A percentile compares a stretch with the other conserved stretches of the same genome.
phyloP scores from a whole-genome alignment of 164 flowering plant genomes.

The grape (Vitis vinifera) region DNA sequence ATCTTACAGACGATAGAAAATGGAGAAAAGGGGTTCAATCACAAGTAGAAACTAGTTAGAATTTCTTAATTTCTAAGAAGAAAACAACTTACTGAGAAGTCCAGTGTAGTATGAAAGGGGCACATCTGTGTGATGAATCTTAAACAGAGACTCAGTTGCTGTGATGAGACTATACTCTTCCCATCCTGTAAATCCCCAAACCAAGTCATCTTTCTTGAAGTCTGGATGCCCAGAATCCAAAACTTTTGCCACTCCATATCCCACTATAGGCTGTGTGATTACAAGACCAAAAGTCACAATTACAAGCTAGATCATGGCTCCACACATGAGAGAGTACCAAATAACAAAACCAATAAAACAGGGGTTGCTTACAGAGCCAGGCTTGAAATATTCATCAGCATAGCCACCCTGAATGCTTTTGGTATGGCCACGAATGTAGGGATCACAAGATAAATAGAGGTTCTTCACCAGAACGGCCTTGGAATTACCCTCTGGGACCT shows the following conservation, averaged over 20 bases:
- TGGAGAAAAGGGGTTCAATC: too few species aligned
- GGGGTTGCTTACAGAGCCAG: slow-evolving; percentile 18
- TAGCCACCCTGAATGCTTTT: slow-evolving; percentile 5
- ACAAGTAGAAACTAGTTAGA: not conserved
- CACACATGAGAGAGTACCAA: too few species aligned
- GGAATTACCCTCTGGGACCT: slow-evolving; percentile 13
- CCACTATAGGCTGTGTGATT: slow-evolving; percentile 24
- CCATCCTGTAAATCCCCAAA: slow-evolving; percentile 45
- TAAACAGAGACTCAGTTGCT: slow-evolving; percentile 9
- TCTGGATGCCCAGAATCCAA: slow-evolving; percentile 34
- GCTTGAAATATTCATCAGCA: slow-evolving; percentile 9
- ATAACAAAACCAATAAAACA: too few species aligned
- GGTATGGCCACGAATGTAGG: slow-evolving; percentile 28
- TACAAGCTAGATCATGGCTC: too few species aligned
- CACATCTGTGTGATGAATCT: slow-evolving; percentile 34
- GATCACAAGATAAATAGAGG: slow-evolving; percentile 44
- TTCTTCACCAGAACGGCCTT: slow-evolving; percentile 29
- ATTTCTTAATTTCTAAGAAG: not conserved
- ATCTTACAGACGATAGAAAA: too few species aligned
- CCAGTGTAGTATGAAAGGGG: slow-evolving; percentile 51
- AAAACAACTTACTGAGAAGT: slow-evolving; percentile 32
- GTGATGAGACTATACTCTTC: slow-evolving; percentile 36
- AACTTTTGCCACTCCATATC: slow-evolving; percentile 39
- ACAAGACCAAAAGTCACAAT: too few species aligned
- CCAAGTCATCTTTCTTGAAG: slow-evolving; percentile 33